Conservation (phyloP, 169 alveolate species). For the Plasmodium fragile region DNA sequence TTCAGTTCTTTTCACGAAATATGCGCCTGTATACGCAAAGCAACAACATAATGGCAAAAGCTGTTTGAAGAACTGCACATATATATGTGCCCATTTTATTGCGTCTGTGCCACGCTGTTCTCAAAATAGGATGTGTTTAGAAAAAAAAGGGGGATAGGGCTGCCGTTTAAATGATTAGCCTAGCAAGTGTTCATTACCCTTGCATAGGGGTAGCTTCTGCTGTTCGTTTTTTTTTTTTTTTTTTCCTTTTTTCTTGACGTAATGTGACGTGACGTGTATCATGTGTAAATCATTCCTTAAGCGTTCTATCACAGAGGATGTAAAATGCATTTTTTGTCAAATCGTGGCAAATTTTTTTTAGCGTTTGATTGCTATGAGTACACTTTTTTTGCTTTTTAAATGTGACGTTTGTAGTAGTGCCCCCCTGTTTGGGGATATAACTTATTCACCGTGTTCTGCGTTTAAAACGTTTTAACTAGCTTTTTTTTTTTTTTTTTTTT, state of each 20-base stretch:
- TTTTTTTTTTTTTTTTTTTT: constrained; percentile 5
- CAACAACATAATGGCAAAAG: neutral
- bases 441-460: neutral
- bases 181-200: neutral
- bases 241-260: neutral
- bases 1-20: neutral
- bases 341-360: neutral
- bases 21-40: neutral
- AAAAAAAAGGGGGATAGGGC: neutral
- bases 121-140: neutral
- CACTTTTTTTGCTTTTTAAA: neutral
- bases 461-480: neutral
- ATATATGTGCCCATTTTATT: neutral
- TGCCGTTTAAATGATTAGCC: neutral
- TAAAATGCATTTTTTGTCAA: neutral
- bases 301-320: neutral
- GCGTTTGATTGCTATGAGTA: neutral
- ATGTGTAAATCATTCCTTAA: neutral
- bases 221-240: neutral
- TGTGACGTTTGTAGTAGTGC: neutral
- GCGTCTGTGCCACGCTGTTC: neutral
- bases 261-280: neutral
- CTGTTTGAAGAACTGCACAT: neutral
- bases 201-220: neutral
- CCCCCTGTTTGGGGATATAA: neutral